phyloP scores from a whole-genome alignment of 371 early-diverging fungal genomes.

The Circinella umbellata region DNA sequence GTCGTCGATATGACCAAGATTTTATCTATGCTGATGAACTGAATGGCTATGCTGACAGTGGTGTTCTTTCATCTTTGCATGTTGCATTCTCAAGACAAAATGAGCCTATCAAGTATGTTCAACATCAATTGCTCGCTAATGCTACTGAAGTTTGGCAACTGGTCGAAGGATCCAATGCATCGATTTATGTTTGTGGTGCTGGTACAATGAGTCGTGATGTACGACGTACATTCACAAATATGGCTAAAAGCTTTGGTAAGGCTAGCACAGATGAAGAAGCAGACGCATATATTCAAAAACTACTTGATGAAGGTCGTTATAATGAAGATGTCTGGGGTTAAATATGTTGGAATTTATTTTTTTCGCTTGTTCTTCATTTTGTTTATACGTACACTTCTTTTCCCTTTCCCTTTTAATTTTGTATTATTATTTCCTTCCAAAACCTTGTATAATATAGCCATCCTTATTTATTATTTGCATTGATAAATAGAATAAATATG shows the following conservation, averaged over 20 bases:
- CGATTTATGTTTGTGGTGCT: conserved; percentile 49
- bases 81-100: conserved; percentile 73
- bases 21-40: conserved; percentile 75
- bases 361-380: neutral
- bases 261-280: conserved; percentile 39
- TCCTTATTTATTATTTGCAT: too few relatives aligned
- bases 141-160: conserved; percentile 40
- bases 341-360: neutral
- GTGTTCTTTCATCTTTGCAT: conserved; percentile 58
- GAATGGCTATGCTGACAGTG: conserved; percentile 47
- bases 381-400: neutral
- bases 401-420: neutral
- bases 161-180: conserved; percentile 28
- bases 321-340: conserved; percentile 62
- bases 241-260: conserved; percentile 43
- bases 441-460: too few relatives aligned
- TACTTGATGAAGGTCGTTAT: conserved; percentile 41
- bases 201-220: conserved; percentile 55
- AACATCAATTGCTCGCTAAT: conserved; percentile 47
- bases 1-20: conserved; percentile 73
- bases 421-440: too few relatives aligned
- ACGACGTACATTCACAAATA: conserved; percentile 38
- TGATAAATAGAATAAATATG: too few relatives aligned
- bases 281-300: conserved; percentile 25
- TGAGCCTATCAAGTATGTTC: conserved; percentile 42